Evolutionary conservation across 768 basidiomycete species (phyloP).

Genomic region (Tylopilus balloui): DNA sequence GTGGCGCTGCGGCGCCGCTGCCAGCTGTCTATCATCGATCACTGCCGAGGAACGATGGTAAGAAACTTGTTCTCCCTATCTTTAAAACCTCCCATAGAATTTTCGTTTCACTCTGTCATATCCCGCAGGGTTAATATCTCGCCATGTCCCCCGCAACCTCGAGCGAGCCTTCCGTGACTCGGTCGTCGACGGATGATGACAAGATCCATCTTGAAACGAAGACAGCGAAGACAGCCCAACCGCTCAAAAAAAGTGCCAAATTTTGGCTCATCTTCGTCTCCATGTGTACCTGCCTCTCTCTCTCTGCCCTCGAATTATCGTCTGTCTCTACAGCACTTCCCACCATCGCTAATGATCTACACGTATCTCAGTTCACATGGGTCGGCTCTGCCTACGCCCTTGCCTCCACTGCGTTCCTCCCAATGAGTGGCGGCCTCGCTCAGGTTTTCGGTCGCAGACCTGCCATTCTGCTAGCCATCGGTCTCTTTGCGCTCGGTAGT

Average conservation of each 20-base stretch:
- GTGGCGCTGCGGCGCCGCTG: too few relatives aligned
- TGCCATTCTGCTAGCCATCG: slow-evolving; percentile 29
- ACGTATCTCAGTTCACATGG: slow-evolving; percentile 41
- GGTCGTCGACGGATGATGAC: neutral
- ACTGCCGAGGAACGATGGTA: too few relatives aligned
- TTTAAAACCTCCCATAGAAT: too few relatives aligned
- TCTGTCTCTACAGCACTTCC: slow-evolving; percentile 41
- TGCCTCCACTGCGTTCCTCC: slow-evolving; percentile 38
- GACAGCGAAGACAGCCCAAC: neutral
- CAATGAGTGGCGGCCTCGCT: slow-evolving; percentile 36
- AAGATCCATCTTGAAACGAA: neutral
- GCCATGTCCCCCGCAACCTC: too few relatives aligned
- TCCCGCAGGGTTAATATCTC: too few relatives aligned
- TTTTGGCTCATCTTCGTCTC: slow-evolving; percentile 33
- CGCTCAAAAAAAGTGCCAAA: neutral
- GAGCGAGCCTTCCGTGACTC: too few relatives aligned
- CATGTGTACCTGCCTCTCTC: slow-evolving; percentile 26
- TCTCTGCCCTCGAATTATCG: slow-evolving; percentile 31
- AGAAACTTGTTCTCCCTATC: too few relatives aligned
- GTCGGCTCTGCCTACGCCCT: slow-evolving; percentile 42
- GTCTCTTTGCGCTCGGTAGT: slow-evolving; percentile 40
- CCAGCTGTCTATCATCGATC: too few relatives aligned
- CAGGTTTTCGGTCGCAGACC: slow-evolving; percentile 39
- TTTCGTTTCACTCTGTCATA: too few relatives aligned
- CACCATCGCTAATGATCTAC: slow-evolving; percentile 36